Evolutionary conservation across 768 basidiomycete genomes (phyloP).

Genomic region (Gymnopilus junonius): DNA sequence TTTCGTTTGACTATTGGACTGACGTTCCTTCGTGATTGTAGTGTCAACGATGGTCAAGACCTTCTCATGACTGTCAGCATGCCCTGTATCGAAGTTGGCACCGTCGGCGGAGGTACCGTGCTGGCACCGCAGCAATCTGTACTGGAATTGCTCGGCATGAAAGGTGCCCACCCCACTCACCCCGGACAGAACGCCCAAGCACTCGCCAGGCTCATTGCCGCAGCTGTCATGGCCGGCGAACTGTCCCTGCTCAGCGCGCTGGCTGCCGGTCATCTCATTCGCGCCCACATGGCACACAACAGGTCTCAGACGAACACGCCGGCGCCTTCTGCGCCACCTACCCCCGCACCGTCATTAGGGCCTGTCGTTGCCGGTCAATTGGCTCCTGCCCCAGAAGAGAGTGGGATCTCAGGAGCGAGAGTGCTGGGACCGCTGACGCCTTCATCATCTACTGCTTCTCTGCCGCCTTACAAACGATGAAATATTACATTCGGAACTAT

Average conservation of each 20-base stretch:
- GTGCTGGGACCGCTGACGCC: conserved; percentile 16
- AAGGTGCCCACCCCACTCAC: conserved; percentile 82
- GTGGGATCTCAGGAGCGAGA: neutral
- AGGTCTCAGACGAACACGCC: conserved; percentile 85
- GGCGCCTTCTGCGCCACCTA: conserved; percentile 60
- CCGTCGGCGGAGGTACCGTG: conserved; percentile 95
- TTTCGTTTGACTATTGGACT: neutral
- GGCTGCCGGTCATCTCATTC: conserved; percentile 93
- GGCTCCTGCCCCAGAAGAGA: neutral
- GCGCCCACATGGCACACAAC: conserved; percentile 93
- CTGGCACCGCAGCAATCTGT: conserved; percentile 89
- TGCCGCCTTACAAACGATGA: conserved; percentile 24
- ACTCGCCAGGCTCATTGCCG: conserved; percentile 88
- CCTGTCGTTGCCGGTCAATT: conserved; percentile 6
- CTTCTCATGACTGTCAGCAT: conserved; percentile 93
- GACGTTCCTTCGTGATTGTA: conserved; percentile 29
- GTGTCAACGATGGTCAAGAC: conserved; percentile 87
- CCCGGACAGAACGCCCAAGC: conserved; percentile 91
- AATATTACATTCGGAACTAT: neutral
- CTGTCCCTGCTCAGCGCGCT: conserved; percentile 89
- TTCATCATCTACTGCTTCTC: conserved; percentile 17
- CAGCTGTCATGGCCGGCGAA: conserved; percentile 98
- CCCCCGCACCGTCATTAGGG: conserved; percentile 43
- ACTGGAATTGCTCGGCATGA: conserved; percentile 92
- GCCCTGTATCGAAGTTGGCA: conserved; percentile 99